A percentile compares a stretch with the other conserved stretches of the same genome.
Evolutionary conservation across 1,139 yeast species (phyloP).

Genomic region (Diutina ranongensis): DNA sequence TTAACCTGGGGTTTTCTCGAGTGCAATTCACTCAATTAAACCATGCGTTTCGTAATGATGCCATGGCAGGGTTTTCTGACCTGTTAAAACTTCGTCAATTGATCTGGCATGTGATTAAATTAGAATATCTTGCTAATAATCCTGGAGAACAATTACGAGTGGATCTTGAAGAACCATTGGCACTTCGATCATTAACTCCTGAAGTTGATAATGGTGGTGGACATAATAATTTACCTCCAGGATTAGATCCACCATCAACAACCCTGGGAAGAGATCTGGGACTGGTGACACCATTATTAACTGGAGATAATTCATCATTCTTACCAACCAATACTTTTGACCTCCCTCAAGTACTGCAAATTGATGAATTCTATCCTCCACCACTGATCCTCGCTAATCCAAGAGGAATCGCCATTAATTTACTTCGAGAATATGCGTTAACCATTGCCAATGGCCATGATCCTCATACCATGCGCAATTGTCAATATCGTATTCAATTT

Average conservation of each 20-base stretch:
- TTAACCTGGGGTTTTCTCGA: conserved; percentile 16
- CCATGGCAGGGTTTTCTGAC: conserved; percentile 12
- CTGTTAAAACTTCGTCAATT: conserved; percentile 20
- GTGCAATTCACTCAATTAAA: conserved; percentile 17
- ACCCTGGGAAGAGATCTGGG: neutral
- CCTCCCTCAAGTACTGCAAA: neutral
- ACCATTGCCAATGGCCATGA: neutral
- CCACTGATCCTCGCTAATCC: neutral
- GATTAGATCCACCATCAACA: neutral
- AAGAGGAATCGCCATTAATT: neutral
- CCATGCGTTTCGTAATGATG: conserved; percentile 6
- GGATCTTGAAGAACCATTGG: neutral
- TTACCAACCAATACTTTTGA: neutral
- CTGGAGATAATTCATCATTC: neutral
- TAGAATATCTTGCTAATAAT: conserved; percentile 15
- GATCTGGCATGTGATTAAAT: conserved; percentile 23
- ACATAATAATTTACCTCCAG: neutral
- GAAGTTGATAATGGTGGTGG: neutral
- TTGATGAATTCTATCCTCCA: conserved; percentile 4
- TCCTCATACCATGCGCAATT: neutral
- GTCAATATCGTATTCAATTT: neutral
- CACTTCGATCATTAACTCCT: neutral
- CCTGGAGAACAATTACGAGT: conserved; percentile 10
- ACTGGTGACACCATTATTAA: neutral
- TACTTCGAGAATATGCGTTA: neutral